Evolutionary conservation across 1,284 basidiomycete genomes (phyloP).

Genomic region (Mycena sp.): DNA sequence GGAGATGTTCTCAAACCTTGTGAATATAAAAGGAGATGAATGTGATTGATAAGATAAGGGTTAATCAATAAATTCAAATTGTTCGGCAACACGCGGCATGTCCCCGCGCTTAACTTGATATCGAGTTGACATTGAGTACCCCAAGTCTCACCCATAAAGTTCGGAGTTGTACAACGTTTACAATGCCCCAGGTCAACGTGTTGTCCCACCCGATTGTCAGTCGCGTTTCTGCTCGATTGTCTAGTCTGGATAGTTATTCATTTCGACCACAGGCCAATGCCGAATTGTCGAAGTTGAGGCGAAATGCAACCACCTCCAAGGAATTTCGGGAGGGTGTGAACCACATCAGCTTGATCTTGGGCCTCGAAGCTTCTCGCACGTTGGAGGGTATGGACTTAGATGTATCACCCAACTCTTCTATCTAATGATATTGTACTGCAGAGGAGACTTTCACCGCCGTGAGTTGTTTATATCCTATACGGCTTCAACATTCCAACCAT

Average conservation of each 20-base stretch:
- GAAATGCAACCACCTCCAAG: conserved; percentile 68
- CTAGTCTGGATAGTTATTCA: not conserved
- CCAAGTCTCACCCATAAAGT: not conserved
- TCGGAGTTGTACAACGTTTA: not conserved
- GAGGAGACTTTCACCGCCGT: conserved; percentile 72
- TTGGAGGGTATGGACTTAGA: conserved; percentile 16
- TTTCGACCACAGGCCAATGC: conserved; percentile 40
- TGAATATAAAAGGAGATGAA: conserved; percentile 93
- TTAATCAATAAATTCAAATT: not conserved
- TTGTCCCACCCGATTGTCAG: conserved; percentile 80
- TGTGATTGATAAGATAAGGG: conserved; percentile 13
- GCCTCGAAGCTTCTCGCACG: conserved; percentile 22
- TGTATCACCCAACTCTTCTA: not conserved
- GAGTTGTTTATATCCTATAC: not conserved
- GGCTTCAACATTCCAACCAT: not conserved
- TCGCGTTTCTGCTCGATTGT: not conserved
- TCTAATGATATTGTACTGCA: conserved; percentile 48
- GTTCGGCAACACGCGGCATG: not conserved
- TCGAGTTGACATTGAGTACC: conserved; percentile 21
- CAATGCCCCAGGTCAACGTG: conserved; percentile 56
- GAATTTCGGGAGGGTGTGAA: conserved; percentile 76
- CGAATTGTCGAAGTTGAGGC: conserved; percentile 76
- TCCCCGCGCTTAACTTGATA: not conserved
- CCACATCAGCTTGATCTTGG: conserved; percentile 22
- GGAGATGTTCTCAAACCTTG: conserved; percentile 88